Evolutionary conservation across 345 rosid species (phyloP), one percentile per base, ranked within the genome.

Genomic region (Cardamine resedifolia): DNA sequence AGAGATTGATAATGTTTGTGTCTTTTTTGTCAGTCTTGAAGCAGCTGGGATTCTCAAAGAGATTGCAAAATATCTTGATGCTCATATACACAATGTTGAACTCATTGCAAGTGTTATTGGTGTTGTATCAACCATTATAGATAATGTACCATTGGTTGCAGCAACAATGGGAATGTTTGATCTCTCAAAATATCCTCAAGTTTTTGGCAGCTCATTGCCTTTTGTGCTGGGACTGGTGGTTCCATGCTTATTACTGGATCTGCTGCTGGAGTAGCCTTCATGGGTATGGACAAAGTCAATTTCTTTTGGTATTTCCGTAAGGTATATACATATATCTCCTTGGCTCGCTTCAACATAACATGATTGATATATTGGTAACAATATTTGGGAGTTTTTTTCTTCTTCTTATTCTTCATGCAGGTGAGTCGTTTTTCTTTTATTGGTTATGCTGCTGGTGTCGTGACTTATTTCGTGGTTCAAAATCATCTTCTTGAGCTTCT

Each of bases 241-340:
- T 89, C 96, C 64, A 85, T 85, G 90, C 88, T 88, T 18, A 64
- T 90, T 23, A 83, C 84, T 50, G 97, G 96, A 48, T 91, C 93
- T 8, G 93, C 90, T 0, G 86, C 90, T 53, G 97, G 96, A 62
- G 90, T 91, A 51, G 90, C 93, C 9, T 85, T 60, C 64, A 91
- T 87, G 97, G 88, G 96, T 31, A 87, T 87, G 90, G 97, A 91
- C 73, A 86, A 87, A 78, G 90, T 89, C 16, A 86, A 91, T 76
- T 91, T 91, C 88, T 86, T 91, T 58, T 91, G 96, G 96, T 91
- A 89, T 69, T 60, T 91, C 5, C 84, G 84, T 24, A 91, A 89
- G 96, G 97, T 87, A 63, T n/a, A n/a, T n/a, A n/a, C n/a, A 3
- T 2, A 53, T 44, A 3, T 5, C 7, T 23, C 19, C 16, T 15